Base-by-base conservation (phyloP, 2,329 filamentous ascomycete genomes). In the Monosporascus sp. region DNA sequence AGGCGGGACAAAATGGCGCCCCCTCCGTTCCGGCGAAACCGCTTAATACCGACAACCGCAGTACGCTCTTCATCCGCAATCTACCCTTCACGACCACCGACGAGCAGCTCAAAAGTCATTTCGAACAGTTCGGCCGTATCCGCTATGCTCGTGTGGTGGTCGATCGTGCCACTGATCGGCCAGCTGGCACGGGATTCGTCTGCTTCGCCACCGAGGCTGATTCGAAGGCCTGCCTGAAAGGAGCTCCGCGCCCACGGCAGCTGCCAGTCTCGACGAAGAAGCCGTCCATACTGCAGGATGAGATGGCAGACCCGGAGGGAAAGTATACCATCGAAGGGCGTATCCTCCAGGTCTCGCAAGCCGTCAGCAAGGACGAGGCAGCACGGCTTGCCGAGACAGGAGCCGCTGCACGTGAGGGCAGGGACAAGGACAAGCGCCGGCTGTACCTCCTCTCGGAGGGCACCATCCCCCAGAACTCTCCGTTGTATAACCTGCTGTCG, bases 121-220 rank as follows among this genome's bases (percentile, higher is more conserved):
- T 99, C 66, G 76, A 77, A n/a, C 79, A 87, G 63, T 97, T 99
- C 64, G 95, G 94, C 26, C 81, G 80, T n/a, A 77, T 97, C 40
- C 84, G 92, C 38, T 99, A 97, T 68, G 94, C 93, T 5, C 83
- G 95, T 59, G 86, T 97, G 9, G 95, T 99, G 38, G 82, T 95
- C 67, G 93, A 99, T 67, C 86, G 80, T 47, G 83, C 85, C 24
- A 96, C 91, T 0, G 91, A 92, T 61, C 86, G 90, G 50, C 90
- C 94, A 2, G 90, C 89, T 48, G 94, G 94, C 26, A 97, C 93
- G 35, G 94, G 88, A 4, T 99, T 99, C 65, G 93, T 97, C 31
- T 96, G 91, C 73, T 99, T 99, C 73, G 87, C 86, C 72, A 86
- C 87, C 49, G 74, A 78, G 38, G 82, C 87, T 20, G 90, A 96